phyloP scores from a whole-genome alignment of 805 yeast genomes.

The Lipomyces oligophaga region DNA sequence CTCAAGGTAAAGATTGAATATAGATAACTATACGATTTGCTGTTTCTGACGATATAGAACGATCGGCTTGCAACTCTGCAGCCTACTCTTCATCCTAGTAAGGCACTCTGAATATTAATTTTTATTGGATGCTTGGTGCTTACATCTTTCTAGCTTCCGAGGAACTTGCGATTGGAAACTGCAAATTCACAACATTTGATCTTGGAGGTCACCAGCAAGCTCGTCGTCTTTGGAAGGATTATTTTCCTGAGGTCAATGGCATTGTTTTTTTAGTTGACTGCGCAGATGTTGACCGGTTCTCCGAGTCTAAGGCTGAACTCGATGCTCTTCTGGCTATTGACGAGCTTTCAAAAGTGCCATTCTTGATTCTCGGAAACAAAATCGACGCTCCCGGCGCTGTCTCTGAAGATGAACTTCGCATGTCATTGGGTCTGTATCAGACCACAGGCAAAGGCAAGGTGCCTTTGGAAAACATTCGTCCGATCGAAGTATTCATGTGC shows the following conservation, averaged over 20 bases:
- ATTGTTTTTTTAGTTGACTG: constrained; percentile 95
- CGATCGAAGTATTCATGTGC: constrained; percentile 95
- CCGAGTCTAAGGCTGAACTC: constrained; percentile 90
- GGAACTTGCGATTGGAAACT: constrained; percentile 93
- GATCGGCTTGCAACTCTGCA: constrained; percentile 97
- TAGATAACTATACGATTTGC: neutral
- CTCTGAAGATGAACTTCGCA: constrained; percentile 88
- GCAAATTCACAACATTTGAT: constrained; percentile 95
- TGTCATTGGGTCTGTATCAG: constrained; percentile 77
- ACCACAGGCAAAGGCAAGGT: constrained; percentile 88
- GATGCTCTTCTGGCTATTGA: constrained; percentile 90
- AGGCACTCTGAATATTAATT: constrained; percentile 10
- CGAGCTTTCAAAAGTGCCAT: constrained; percentile 85
- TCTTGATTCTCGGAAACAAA: constrained; percentile 91
- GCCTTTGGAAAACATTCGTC: constrained; percentile 69
- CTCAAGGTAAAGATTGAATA: constrained; percentile 42
- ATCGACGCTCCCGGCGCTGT: constrained; percentile 94
- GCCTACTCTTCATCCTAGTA: constrained; percentile 90
- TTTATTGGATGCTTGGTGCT: neutral
- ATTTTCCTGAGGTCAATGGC: constrained; percentile 98
- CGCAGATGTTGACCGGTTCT: constrained; percentile 92
- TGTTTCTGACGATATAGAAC: constrained; percentile 45
- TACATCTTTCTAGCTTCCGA: constrained; percentile 61
- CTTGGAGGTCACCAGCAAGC: constrained; percentile 99
- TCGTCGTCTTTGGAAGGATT: constrained; percentile 98